Evolutionary conservation across 345 rosid genomes (phyloP).

Genomic region (Euclidium syriacum): DNA sequence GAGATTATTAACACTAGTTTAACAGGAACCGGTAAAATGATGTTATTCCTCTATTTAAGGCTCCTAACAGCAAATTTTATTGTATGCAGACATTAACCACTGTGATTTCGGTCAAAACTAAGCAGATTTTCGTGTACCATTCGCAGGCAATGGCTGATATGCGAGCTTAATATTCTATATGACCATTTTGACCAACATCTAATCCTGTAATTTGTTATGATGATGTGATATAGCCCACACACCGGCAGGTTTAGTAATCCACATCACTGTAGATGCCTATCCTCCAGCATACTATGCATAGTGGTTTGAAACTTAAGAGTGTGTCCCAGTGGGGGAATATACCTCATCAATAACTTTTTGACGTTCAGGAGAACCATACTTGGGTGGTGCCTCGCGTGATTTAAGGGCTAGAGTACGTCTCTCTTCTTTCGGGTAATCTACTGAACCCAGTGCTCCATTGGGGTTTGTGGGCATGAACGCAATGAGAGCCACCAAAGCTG

Average conservation of each 20-base stretch:
- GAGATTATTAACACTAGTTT: not conserved
- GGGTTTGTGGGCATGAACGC: conserved; percentile 98
- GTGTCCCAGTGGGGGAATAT: not conserved
- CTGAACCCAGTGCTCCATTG: conserved; percentile 89
- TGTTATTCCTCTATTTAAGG: not conserved
- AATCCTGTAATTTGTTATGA: not conserved
- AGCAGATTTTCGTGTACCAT: not conserved
- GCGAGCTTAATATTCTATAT: not conserved
- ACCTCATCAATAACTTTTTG: conserved; percentile 93
- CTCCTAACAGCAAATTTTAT: not conserved
- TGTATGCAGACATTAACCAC: not conserved
- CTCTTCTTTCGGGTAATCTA: conserved; percentile 91
- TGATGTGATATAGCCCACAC: not conserved
- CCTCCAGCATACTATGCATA: not conserved
- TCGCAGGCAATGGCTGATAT: not conserved
- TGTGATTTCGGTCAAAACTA: not conserved
- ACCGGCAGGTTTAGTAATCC: not conserved
- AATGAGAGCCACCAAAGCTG: conserved; percentile 87
- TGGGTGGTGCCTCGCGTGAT: conserved; percentile 86
- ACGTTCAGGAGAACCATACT: conserved; percentile 69
- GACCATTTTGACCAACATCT: not conserved
- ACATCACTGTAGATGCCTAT: not conserved
- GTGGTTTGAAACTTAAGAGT: not conserved
- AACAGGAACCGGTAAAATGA: not conserved
- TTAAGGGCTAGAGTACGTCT: conserved; percentile 69